These are phyloP conservation scores for Suillus weaverae DNA, from an alignment of 768 basidiomycete species.

Conservation along the genomic window DNA sequence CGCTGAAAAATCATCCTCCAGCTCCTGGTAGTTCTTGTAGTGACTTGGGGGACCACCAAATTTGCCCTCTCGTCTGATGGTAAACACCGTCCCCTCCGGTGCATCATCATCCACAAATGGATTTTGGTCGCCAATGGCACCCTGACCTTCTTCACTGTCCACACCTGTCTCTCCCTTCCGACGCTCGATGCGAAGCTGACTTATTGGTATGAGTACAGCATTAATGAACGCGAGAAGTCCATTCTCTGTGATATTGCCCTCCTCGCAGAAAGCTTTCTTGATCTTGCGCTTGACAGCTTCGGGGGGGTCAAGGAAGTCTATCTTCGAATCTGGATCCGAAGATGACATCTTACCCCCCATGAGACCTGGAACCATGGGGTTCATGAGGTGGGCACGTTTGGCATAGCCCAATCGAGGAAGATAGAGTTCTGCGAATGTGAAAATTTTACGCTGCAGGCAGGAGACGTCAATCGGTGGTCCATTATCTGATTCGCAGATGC, in stretches of 20 bases:
- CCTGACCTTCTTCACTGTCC: slow-evolving; percentile 45
- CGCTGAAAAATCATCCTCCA: slow-evolving; percentile 73
- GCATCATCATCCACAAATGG: slow-evolving; percentile 70
- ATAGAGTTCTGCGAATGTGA: slow-evolving; percentile 96
- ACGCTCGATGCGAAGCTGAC: slow-evolving; percentile 67
- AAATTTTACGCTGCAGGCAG: slow-evolving; percentile 85
- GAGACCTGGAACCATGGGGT: slow-evolving; percentile 93
- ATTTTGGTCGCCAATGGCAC: slow-evolving; percentile 49
- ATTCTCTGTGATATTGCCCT: slow-evolving; percentile 86
- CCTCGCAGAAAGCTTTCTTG: slow-evolving; percentile 91
- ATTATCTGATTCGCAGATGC: not conserved
- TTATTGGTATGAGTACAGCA: slow-evolving; percentile 88
- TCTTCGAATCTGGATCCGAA: slow-evolving; percentile 96
- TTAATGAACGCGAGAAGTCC: slow-evolving; percentile 84
- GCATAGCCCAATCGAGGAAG: slow-evolving; percentile 90
- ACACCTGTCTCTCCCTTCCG: slow-evolving; percentile 43
- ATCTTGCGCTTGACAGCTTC: slow-evolving; percentile 86
- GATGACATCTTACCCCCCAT: slow-evolving; percentile 98
- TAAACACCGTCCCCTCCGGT: slow-evolving; percentile 81
- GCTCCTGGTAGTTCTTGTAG: slow-evolving; percentile 61
- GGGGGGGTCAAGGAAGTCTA: slow-evolving; percentile 92
- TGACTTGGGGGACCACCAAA: slow-evolving; percentile 75
- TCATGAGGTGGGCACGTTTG: slow-evolving; percentile 98
- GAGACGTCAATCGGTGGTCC: not conserved
- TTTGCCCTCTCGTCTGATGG: slow-evolving; percentile 74